Percentiles rank a stretch among this genome's conserved stretches.
Conservation (phyloP, 441 rosid genomes). For the Capsella rubella region DNA sequence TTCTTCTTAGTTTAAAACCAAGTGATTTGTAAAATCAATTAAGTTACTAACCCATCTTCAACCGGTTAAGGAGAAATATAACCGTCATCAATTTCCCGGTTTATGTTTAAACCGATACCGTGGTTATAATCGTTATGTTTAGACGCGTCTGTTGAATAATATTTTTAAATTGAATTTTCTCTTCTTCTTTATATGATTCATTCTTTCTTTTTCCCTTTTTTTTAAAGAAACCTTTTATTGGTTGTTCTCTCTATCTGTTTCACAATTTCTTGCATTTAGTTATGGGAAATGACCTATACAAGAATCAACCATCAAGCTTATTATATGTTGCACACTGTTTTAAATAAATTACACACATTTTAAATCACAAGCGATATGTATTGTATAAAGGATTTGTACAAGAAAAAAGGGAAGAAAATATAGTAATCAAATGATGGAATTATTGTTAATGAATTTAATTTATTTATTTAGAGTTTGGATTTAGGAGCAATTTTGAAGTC, state of each 20-base stretch:
- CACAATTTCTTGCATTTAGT: not conserved
- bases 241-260: not conserved
- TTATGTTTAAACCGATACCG: too few species aligned
- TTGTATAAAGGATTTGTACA: not conserved
- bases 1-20: too few species aligned
- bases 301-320: too few species aligned
- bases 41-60: too few species aligned
- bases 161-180: too few species aligned
- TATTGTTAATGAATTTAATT: not conserved
- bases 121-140: too few species aligned
- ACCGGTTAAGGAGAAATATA: too few species aligned
- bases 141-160: too few species aligned
- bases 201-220: not conserved
- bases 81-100: too few species aligned
- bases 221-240: not conserved
- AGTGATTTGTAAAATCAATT: too few species aligned
- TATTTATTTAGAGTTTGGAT: not conserved
- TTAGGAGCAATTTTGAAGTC: constrained; percentile 53
- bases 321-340: too few species aligned
- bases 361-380: not conserved
- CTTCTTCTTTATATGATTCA: constrained; percentile 12
- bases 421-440: not conserved
- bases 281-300: not conserved
- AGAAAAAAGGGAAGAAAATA: not conserved
- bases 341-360: not conserved